Evolutionary conservation across 2,329 filamentous ascomycete species (phyloP).

Genomic region (Monosporascus sp.): DNA sequence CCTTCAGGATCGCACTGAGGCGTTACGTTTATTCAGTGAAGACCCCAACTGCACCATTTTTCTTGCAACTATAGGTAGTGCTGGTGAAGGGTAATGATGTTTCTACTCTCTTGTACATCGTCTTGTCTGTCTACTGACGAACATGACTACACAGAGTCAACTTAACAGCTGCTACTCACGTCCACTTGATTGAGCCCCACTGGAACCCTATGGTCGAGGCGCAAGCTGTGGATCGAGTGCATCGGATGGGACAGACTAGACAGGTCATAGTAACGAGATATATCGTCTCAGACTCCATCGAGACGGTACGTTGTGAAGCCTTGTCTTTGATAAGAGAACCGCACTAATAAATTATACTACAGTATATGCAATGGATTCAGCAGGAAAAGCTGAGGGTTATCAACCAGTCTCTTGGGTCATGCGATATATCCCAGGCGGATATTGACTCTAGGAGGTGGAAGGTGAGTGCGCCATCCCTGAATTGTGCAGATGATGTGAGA

Average conservation of each 20-base stretch:
- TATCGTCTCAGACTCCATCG: constrained; percentile 19
- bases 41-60: constrained; percentile 20
- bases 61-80: constrained; percentile 26
- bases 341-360: neutral
- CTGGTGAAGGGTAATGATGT: constrained; percentile 23
- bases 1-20: constrained; percentile 2
- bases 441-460: too few species aligned
- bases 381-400: neutral
- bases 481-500: too few species aligned
- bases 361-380: neutral
- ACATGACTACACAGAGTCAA: constrained; percentile 13
- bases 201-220: constrained; percentile 31
- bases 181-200: constrained; percentile 28
- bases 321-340: neutral
- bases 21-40: constrained; percentile 12
- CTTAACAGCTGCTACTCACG: constrained; percentile 21
- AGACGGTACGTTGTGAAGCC: neutral
- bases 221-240: constrained; percentile 27
- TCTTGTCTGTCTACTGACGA: neutral
- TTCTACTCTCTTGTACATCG: neutral
- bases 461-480: too few species aligned
- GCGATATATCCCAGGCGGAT: too few species aligned
- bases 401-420: neutral
- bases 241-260: constrained; percentile 24
- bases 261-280: constrained; percentile 25